phyloP scores from a whole-genome alignment of 345 rosid species.

The Linum usitatissimum region DNA sequence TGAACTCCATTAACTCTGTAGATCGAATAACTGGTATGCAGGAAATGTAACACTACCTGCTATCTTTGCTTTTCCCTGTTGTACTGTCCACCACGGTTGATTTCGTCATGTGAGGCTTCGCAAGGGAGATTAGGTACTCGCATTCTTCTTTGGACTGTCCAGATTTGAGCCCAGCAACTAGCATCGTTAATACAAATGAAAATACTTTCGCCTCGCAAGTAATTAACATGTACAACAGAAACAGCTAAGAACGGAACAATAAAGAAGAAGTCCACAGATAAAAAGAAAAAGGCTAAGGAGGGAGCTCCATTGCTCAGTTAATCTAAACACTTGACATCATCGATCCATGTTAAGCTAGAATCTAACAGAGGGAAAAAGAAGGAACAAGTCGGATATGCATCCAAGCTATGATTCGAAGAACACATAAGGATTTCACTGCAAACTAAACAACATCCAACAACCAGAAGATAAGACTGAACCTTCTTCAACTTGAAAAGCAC shows the following conservation, averaged over 20 bases:
- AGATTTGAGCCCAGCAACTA: neutral
- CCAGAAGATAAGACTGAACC: no score
- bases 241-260: neutral
- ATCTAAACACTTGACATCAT: neutral
- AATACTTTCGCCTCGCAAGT: neutral
- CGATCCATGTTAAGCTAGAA: neutral
- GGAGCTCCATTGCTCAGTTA: neutral
- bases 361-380: no score
- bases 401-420: neutral
- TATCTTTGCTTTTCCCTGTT: conserved; percentile 28
- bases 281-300: neutral
- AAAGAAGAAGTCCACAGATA: neutral
- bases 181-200: neutral
- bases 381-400: neutral
- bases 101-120: conserved; percentile 26
- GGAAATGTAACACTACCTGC: conserved; percentile 18
- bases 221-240: neutral
- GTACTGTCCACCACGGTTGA: conserved; percentile 33
- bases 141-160: conserved; percentile 35
- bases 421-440: no score
- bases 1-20: neutral
- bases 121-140: conserved; percentile 27
- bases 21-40: neutral
- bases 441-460: no score
- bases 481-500: no score